Evolutionary conservation across 208 protist species (phyloP).

Genomic region (Phytomonas serpens): DNA sequence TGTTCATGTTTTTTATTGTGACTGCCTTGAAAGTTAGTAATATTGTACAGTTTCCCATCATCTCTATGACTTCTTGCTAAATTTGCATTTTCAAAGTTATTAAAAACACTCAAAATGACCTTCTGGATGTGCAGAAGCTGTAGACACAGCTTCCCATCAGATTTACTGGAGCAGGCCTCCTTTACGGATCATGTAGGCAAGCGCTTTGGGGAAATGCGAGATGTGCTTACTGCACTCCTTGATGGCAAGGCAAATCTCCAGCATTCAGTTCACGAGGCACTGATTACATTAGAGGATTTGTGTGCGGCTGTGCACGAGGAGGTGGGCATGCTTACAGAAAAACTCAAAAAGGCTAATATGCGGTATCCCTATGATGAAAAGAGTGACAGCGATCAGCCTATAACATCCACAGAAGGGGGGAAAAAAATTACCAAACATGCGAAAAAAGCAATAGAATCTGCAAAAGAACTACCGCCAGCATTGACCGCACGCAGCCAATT

Average conservation of each 20-base stretch:
- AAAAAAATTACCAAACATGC: background rate
- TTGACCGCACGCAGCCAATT: background rate
- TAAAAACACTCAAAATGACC: conserved; percentile 20
- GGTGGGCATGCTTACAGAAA: conserved; percentile 32
- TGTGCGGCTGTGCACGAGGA: conserved; percentile 69
- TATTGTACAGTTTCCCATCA: conserved; percentile 10
- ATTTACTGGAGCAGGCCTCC: conserved; percentile 32
- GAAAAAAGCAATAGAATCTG: background rate
- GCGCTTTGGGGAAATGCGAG: conserved; percentile 34
- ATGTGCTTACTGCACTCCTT: conserved; percentile 29
- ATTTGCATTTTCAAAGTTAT: background rate
- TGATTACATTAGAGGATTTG: conserved; percentile 43
- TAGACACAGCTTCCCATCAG: conserved; percentile 57
- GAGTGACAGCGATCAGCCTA: background rate
- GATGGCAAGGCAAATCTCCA: conserved; percentile 30
- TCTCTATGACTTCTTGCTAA: background rate
- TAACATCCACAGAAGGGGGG: background rate
- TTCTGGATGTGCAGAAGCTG: conserved; percentile 74
- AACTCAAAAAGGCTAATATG: conserved; percentile 17
- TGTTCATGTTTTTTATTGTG: conserved; percentile 14
- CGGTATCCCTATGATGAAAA: conserved; percentile 11
- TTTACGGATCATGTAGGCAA: conserved; percentile 69
- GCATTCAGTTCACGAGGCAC: conserved; percentile 36
- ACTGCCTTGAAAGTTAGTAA: background rate
- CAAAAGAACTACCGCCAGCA: background rate